Percentiles rank a stretch among this genome's conserved stretches.
Conservation (phyloP, 2,329 filamentous ascomycete species). For the Colletotrichum cuscutae region DNA sequence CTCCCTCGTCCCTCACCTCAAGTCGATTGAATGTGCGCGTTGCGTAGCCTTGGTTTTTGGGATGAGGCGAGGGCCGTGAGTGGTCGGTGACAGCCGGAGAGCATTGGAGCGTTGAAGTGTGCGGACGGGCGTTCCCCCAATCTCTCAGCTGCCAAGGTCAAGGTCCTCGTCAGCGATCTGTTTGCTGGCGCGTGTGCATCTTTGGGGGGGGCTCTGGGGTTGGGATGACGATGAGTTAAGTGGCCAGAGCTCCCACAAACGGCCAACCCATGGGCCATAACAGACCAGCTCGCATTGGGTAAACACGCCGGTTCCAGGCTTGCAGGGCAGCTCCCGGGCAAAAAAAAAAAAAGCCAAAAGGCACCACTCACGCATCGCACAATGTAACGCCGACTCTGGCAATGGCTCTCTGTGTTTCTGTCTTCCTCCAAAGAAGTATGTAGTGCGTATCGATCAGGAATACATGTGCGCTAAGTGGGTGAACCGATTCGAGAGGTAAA, state of each 20-base stretch:
- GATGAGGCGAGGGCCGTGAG: background rate
- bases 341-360: background rate
- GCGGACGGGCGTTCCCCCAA: background rate
- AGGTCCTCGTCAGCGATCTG: background rate
- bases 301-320: background rate
- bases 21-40: no score
- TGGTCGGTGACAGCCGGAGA: background rate
- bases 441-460: background rate
- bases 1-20: no score
- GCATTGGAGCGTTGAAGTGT: background rate
- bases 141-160: background rate
- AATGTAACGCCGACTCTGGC: background rate
- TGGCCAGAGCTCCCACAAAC: slow-evolving; percentile 1
- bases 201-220: background rate
- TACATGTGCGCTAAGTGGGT: background rate
- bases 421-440: background rate
- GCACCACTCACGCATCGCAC: background rate
- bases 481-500: background rate
- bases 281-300: background rate
- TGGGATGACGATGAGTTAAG: background rate
- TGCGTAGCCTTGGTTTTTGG: no score
- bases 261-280: no score
- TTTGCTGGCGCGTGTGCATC: background rate
- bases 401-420: background rate
- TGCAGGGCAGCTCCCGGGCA: background rate